Percentiles rank a stretch among this genome's conserved stretches.
Evolutionary conservation across 768 basidiomycete species (phyloP).

Genomic region (Rubroboletus pulcherrimus): DNA sequence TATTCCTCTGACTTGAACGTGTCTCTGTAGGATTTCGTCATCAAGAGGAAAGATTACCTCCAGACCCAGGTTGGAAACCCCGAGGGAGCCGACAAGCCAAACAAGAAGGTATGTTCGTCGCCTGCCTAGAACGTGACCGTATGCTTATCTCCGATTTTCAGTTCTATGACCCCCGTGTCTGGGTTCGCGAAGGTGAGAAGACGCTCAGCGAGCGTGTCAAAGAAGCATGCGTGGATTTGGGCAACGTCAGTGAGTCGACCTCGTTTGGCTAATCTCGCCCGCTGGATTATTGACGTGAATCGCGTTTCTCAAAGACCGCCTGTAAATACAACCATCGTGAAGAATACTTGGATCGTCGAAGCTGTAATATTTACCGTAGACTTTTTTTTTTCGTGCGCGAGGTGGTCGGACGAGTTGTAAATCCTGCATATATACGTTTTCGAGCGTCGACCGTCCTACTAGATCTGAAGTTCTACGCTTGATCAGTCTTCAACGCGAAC

Average conservation of each 20-base stretch:
- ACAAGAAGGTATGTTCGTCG: conserved; percentile 78
- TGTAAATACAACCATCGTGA: conserved; percentile 14
- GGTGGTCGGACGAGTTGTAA: conserved; percentile 3
- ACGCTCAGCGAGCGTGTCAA: conserved; percentile 83
- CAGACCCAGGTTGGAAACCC: conserved; percentile 94
- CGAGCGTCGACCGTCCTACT: too few relatives aligned
- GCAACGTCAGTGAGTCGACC: conserved; percentile 50
- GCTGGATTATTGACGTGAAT: background rate
- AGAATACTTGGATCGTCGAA: background rate
- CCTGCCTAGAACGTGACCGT: background rate
- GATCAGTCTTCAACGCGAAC: background rate
- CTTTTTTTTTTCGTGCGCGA: background rate
- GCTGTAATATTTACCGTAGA: conserved; percentile 23
- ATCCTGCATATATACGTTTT: background rate
- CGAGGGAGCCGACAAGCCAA: conserved; percentile 93
- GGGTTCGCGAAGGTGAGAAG: conserved; percentile 99
- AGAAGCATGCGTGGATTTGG: conserved; percentile 89
- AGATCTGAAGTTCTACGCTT: background rate
- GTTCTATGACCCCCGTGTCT: conserved; percentile 95
- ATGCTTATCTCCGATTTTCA: conserved; percentile 23
- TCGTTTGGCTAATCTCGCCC: background rate
- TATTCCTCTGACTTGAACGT: background rate
- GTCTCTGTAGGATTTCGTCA: conserved; percentile 68
- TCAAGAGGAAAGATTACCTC: conserved; percentile 84
- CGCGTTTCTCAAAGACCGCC: conserved; percentile 14